Evolutionary conservation across 2,329 filamentous ascomycete species (phyloP).

Genomic region (Pseudogymnoascus sp.): DNA sequence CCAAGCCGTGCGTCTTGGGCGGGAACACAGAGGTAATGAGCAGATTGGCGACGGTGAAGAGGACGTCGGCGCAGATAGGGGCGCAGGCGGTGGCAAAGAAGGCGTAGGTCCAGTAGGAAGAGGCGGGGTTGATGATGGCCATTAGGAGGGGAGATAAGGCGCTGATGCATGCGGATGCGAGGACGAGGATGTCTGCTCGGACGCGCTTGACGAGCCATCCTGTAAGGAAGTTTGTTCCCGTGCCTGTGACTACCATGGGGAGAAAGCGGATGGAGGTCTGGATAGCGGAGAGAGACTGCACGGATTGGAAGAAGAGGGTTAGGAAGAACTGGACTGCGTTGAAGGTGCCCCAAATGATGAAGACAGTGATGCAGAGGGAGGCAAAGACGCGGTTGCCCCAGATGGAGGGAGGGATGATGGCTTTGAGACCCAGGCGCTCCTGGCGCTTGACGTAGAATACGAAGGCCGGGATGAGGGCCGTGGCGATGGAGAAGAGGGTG

Average conservation of each 20-base stretch:
- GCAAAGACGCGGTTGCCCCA: slow-evolving; percentile 30
- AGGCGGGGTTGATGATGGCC: slow-evolving; percentile 37
- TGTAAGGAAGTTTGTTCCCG: slow-evolving; percentile 37
- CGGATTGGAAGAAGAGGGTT: slow-evolving; percentile 24
- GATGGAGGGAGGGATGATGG: slow-evolving; percentile 30
- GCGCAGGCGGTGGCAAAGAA: slow-evolving; percentile 37
- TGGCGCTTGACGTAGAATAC: slow-evolving; percentile 23
- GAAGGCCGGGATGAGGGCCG: slow-evolving; percentile 26
- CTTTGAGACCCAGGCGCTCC: slow-evolving; percentile 21
- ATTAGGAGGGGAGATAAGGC: slow-evolving; percentile 37
- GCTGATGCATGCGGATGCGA: slow-evolving; percentile 31
- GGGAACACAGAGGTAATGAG: slow-evolving; percentile 49
- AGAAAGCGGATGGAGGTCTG: slow-evolving; percentile 34
- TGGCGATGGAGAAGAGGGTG: slow-evolving; percentile 25
- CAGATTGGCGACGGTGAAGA: slow-evolving; percentile 51
- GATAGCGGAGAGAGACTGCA: slow-evolving; percentile 17
- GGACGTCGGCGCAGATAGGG: slow-evolving; percentile 35
- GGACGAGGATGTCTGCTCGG: slow-evolving; percentile 36
- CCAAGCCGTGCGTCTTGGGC: slow-evolving; percentile 49
- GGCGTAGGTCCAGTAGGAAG: slow-evolving; percentile 41
- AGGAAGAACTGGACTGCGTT: slow-evolving; percentile 25
- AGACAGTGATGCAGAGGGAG: slow-evolving; percentile 28
- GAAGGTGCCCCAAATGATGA: slow-evolving; percentile 28
- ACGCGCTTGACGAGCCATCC: slow-evolving; percentile 40
- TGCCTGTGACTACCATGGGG: slow-evolving; percentile 34